These are phyloP conservation scores for Globisporangium iwayamae DNA, from an alignment of 352 stramenopile genomes.

Conservation along the genomic window DNA sequence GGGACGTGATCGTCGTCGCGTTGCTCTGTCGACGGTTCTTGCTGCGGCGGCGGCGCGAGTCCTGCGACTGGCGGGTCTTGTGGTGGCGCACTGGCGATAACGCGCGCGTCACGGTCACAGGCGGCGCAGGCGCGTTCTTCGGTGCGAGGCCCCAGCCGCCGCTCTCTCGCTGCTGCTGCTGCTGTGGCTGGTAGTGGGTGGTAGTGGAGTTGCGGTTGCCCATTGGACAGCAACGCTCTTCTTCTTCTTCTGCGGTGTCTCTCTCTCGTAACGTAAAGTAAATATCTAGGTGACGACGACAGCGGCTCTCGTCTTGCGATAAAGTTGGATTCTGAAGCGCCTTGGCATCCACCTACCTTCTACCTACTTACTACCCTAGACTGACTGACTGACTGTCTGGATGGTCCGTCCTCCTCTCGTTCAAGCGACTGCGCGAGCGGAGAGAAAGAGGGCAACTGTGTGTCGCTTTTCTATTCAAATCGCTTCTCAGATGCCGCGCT, in stretches of 20 bases:
- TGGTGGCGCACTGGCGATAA: constrained; percentile 7
- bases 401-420: constrained; percentile 3
- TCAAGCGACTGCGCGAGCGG: neutral
- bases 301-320: neutral
- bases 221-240: constrained; percentile 3
- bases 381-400: neutral
- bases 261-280: neutral
- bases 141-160: neutral
- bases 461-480: constrained; percentile 7
- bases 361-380: too few species aligned
- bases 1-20: constrained; percentile 6
- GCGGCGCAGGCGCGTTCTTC: neutral
- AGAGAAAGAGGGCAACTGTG: constrained; percentile 1
- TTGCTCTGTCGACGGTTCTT: constrained; percentile 5
- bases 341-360: neutral
- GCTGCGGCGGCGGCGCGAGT: constrained; percentile 4
- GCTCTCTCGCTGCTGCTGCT: constrained; percentile 4
- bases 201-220: constrained; percentile 8
- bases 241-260: neutral
- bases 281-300: neutral
- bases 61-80: constrained; percentile 16
- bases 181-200: neutral
- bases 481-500: constrained; percentile 20
- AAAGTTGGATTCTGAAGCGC: constrained; percentile 11
- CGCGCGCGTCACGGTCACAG: neutral